Conservation (phyloP, 1,284 basidiomycete species). For the Malassezia caprae region DNA sequence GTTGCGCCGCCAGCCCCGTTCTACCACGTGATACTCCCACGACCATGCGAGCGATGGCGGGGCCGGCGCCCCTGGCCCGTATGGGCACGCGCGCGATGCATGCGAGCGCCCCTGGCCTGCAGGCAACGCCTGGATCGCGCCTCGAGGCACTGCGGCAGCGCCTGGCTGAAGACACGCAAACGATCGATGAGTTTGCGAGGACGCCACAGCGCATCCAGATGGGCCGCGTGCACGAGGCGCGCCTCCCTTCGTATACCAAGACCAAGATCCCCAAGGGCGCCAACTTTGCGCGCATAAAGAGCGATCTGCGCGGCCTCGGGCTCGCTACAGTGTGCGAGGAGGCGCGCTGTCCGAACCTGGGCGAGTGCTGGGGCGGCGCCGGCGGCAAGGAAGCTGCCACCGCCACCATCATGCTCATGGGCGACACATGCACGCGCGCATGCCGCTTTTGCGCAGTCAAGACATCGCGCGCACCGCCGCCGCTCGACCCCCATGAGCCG, state of each 20-base stretch:
- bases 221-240: conserved; percentile 46
- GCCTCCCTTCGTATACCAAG: conserved; percentile 83
- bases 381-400: conserved; percentile 72
- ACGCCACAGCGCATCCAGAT: conserved; percentile 23
- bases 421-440: conserved; percentile 96
- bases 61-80: not conserved
- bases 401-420: conserved; percentile 91
- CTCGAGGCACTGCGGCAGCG: conserved; percentile 27
- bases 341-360: conserved; percentile 96
- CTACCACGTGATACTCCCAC: not conserved
- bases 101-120: not conserved
- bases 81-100: not conserved
- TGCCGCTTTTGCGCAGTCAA: conserved; percentile 97
- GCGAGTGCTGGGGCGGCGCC: conserved; percentile 91
- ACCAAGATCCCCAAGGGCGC: conserved; percentile 69
- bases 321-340: conserved; percentile 98
- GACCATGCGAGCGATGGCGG: not conserved
- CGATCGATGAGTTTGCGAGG: conserved; percentile 34
- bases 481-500: conserved; percentile 90
- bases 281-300: conserved; percentile 86
- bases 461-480: conserved; percentile 75
- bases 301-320: conserved; percentile 78
- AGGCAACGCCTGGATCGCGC: conserved; percentile 1
- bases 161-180: conserved; percentile 24
- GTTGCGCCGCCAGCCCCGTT: not conserved